Evolutionary conservation across 2,329 filamentous ascomycete genomes (phyloP).

Genomic region (Penicillium sp.): DNA sequence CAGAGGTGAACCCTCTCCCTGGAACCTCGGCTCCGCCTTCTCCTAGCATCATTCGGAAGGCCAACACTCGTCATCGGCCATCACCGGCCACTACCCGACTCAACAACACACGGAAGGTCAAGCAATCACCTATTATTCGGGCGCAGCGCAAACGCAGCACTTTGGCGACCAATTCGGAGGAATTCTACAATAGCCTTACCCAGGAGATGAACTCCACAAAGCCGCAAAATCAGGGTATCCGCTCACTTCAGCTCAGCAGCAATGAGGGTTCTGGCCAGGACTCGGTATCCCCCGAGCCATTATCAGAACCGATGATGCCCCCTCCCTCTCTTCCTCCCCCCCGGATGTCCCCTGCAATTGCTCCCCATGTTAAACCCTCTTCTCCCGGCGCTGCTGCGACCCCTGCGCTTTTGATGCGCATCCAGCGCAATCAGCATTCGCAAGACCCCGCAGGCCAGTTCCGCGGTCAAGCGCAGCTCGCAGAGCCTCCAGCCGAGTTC

Average conservation of each 20-base stretch:
- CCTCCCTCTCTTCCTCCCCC: conserved; percentile 47
- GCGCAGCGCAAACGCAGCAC: conserved; percentile 41
- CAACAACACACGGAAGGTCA: conserved; percentile 37
- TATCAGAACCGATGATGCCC: conserved; percentile 52
- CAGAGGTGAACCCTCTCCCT: conserved; percentile 39
- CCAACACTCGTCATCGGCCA: conserved; percentile 35
- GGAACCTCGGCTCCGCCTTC: conserved; percentile 27
- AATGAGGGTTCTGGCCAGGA: conserved; percentile 48
- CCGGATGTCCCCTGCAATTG: conserved; percentile 41
- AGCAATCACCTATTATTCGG: conserved; percentile 46
- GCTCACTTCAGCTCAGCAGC: conserved; percentile 37
- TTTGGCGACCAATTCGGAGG: conserved; percentile 35
- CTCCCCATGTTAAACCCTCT: conserved; percentile 29
- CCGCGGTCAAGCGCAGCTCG: conserved; percentile 33
- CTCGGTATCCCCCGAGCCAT: conserved; percentile 50
- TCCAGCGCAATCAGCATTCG: conserved; percentile 52
- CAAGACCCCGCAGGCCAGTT: conserved; percentile 40
- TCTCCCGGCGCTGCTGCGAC: conserved; percentile 65
- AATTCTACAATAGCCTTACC: conserved; percentile 36
- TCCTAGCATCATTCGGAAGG: conserved; percentile 34
- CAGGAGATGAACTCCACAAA: conserved; percentile 32
- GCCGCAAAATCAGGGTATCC: conserved; percentile 27
- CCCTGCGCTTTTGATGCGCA: conserved; percentile 82
- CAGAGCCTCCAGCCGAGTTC: conserved; percentile 39
- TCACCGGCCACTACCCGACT: conserved; percentile 35